A percentile compares a stretch with the other conserved stretches of the same genome.
phyloP scores from a whole-genome alignment of 2,329 filamentous ascomycete genomes.

The Paraphoma chrysanthemicola region DNA sequence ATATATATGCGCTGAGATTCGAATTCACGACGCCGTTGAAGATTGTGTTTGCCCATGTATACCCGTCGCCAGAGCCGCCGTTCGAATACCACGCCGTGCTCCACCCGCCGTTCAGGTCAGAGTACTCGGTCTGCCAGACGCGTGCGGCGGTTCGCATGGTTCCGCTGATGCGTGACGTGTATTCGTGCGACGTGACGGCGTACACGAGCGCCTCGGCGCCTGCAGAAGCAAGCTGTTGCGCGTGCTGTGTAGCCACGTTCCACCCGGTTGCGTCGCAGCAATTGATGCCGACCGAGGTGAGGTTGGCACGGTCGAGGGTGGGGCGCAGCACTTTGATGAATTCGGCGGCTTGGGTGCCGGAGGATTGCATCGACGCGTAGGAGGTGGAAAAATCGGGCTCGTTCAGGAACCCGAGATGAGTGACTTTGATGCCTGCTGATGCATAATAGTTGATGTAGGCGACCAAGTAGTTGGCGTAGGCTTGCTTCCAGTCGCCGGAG shows the following conservation, averaged over 20 bases:
- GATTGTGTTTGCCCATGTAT: conserved; percentile 64
- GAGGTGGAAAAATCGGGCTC: conserved; percentile 52
- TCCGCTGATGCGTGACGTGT: conserved; percentile 50
- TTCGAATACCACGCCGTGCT: conserved; percentile 55
- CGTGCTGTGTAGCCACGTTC: conserved; percentile 47
- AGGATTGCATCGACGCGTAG: conserved; percentile 58
- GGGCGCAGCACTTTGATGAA: conserved; percentile 59
- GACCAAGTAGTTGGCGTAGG: conserved; percentile 58
- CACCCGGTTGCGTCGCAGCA: conserved; percentile 57
- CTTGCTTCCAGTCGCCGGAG: conserved; percentile 56
- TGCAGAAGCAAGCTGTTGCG: conserved; percentile 46
- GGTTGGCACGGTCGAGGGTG: conserved; percentile 46
- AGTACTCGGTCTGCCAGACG: conserved; percentile 62
- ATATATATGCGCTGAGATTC: conserved; percentile 61
- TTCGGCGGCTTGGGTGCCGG: conserved; percentile 57
- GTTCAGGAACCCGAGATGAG: conserved; percentile 55
- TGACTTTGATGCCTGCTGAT: conserved; percentile 49
- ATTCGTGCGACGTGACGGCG: conserved; percentile 53
- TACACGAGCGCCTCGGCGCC: conserved; percentile 50
- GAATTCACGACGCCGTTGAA: conserved; percentile 58
- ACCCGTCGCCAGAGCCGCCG: conserved; percentile 59
- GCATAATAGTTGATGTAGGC: conserved; percentile 56
- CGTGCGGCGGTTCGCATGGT: conserved; percentile 52
- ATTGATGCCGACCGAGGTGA: conserved; percentile 48
- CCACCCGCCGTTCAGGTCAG: conserved; percentile 52